phyloP scores from a whole-genome alignment of 2,329 filamentous ascomycete genomes.

The Xylariaceae sp. region DNA sequence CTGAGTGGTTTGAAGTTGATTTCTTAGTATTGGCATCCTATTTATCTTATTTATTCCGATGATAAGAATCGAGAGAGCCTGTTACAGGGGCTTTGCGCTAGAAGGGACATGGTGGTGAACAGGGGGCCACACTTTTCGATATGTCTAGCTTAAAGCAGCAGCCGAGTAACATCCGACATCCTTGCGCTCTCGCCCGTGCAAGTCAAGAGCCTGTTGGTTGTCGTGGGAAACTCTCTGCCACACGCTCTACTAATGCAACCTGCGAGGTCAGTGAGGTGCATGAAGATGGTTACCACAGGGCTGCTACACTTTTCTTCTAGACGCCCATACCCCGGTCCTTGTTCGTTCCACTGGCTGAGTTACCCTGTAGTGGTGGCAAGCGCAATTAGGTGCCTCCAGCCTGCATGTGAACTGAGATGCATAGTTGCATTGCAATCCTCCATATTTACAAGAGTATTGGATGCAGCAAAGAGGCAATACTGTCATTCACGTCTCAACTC shows the following conservation, averaged over 20 bases:
- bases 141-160: slow-evolving; percentile 34
- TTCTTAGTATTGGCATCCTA: slow-evolving; percentile 4
- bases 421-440: neutral
- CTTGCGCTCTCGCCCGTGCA: slow-evolving; percentile 17
- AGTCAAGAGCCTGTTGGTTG: slow-evolving; percentile 15
- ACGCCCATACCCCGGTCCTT: slow-evolving; percentile 5
- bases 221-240: slow-evolving; percentile 25
- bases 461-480: slow-evolving; percentile 4
- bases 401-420: slow-evolving; percentile 8
- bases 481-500: slow-evolving; percentile 14
- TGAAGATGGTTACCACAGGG: slow-evolving; percentile 15
- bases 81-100: slow-evolving; percentile 16
- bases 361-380: no score
- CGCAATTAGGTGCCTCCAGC: no score
- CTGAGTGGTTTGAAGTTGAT: neutral
- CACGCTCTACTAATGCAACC: slow-evolving; percentile 16
- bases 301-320: slow-evolving; percentile 23
- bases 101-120: slow-evolving; percentile 10
- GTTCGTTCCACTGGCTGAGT: no score
- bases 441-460: neutral
- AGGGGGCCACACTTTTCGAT: slow-evolving; percentile 26
- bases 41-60: slow-evolving; percentile 11
- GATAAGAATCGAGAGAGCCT: slow-evolving; percentile 9
- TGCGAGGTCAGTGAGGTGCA: slow-evolving; percentile 12
- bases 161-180: slow-evolving; percentile 18